Conservation (phyloP, 345 rosid genomes). For the Stellera chamaejasme region DNA sequence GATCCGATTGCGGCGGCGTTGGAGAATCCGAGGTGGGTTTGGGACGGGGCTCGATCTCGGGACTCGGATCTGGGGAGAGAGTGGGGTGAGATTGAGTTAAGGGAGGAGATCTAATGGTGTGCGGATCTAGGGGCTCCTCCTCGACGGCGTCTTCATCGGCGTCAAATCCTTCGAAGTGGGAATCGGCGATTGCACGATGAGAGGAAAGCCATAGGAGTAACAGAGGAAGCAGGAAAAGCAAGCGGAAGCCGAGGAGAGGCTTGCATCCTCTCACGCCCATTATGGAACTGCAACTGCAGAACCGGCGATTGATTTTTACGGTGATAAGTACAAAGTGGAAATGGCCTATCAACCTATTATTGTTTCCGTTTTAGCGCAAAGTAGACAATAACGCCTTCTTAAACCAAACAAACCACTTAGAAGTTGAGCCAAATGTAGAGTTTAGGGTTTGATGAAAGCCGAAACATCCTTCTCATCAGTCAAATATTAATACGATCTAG, state of each 20-base stretch:
- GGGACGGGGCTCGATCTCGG: constrained; percentile 20
- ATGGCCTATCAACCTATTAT: no score
- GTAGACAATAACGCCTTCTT: no score
- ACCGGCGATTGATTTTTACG: no score
- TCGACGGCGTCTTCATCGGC: constrained; percentile 52
- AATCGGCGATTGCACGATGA: constrained; percentile 28
- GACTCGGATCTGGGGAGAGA: constrained; percentile 19
- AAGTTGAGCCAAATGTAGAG: no score
- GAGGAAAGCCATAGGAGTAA: constrained; percentile 18
- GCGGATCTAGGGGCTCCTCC: constrained; percentile 31
- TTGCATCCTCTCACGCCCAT: background rate
- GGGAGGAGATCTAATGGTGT: constrained; percentile 43
- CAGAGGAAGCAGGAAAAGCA: constrained; percentile 26
- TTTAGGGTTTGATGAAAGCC: no score
- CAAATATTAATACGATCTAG: no score
- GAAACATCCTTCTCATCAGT: no score
- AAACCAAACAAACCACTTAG: no score
- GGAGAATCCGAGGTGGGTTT: constrained; percentile 4
- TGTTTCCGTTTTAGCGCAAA: no score
- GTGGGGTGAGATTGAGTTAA: constrained; percentile 46
- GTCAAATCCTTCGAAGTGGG: constrained; percentile 98
- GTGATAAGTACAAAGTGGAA: no score
- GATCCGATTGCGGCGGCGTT: constrained; percentile 15
- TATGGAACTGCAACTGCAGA: background rate
- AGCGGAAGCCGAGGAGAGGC: constrained; percentile 1